A percentile compares a stretch with the other conserved stretches of the same genome.
phyloP scores from a whole-genome alignment of 2,329 filamentous ascomycete genomes.

The Neonectria hederae region DNA sequence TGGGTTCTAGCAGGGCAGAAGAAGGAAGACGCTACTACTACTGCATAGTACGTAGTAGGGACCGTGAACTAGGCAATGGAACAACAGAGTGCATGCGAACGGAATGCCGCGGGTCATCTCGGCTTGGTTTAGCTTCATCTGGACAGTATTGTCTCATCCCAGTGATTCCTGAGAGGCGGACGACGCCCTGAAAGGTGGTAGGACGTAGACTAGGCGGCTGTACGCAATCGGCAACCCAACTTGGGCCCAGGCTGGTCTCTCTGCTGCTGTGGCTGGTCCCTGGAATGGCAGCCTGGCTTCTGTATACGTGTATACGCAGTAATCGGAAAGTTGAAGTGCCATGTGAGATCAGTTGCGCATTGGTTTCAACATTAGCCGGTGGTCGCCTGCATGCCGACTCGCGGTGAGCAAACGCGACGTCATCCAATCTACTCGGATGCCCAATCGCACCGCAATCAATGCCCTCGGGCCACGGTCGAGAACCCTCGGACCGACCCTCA shows the following conservation, averaged over 20 bases:
- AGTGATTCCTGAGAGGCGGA: neutral
- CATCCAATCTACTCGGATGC: neutral
- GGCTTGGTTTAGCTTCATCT: constrained; percentile 25
- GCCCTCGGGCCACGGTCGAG: neutral
- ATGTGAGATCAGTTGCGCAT: neutral
- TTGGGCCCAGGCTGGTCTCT: neutral
- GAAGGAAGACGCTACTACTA: too few species aligned
- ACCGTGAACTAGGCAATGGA: neutral
- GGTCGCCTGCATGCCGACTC: neutral
- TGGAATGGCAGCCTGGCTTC: neutral
- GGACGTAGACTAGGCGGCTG: neutral
- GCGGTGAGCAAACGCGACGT: neutral
- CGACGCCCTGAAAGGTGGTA: constrained; percentile 5
- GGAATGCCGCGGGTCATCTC: constrained; percentile 31
- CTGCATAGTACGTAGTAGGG: too few species aligned
- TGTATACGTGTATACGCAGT: too few species aligned
- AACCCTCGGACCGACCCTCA: neutral
- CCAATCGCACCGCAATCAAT: neutral
- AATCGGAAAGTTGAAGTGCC: neutral
- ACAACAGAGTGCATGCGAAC: too few species aligned
- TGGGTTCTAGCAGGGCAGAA: too few species aligned
- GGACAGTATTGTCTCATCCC: neutral
- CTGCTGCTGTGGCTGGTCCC: neutral
- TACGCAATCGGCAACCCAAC: constrained; percentile 8
- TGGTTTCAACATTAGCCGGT: neutral